Evolutionary conservation across 371 early-diverging fungal species (phyloP).

Genomic region (Mortierella sp.): DNA sequence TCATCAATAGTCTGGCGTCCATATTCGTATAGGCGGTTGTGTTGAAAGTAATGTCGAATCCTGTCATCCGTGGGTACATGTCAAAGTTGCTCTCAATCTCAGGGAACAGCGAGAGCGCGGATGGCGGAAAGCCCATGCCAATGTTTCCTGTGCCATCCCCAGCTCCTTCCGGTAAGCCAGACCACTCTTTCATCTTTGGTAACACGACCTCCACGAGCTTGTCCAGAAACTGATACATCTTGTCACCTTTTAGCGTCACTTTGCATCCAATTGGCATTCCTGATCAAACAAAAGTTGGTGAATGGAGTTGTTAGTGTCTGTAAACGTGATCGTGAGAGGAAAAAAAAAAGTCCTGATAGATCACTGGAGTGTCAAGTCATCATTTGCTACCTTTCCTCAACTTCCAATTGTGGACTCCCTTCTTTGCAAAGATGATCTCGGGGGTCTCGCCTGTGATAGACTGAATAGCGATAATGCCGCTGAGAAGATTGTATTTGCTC

Average conservation of each 20-base stretch:
- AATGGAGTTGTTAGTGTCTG: neutral
- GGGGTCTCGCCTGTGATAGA: conserved; percentile 88
- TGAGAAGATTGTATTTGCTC: conserved; percentile 89
- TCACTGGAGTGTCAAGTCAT: no score
- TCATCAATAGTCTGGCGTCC: conserved; percentile 86
- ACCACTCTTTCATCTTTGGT: conserved; percentile 94
- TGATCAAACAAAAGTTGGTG: conserved; percentile 4
- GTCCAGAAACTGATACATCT: conserved; percentile 95
- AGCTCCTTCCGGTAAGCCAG: conserved; percentile 77
- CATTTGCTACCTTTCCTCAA: conserved; percentile 68
- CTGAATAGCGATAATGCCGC: conserved; percentile 92
- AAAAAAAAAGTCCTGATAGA: no score
- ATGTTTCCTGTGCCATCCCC: conserved; percentile 90
- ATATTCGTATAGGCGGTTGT: conserved; percentile 86
- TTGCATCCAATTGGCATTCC: conserved; percentile 93
- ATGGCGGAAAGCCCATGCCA: conserved; percentile 84
- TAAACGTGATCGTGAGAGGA: neutral
- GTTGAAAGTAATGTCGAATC: conserved; percentile 85
- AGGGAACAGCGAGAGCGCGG: conserved; percentile 91
- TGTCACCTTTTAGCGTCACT: conserved; percentile 82
- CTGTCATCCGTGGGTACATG: conserved; percentile 88
- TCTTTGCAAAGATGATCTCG: conserved; percentile 83
- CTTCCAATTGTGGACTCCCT: conserved; percentile 85
- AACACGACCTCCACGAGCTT: conserved; percentile 93
- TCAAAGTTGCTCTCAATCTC: conserved; percentile 97